These are phyloP conservation scores for Trichoderma atroviride DNA, from an alignment of 2,329 filamentous ascomycete genomes.

Conservation along the genomic window DNA sequence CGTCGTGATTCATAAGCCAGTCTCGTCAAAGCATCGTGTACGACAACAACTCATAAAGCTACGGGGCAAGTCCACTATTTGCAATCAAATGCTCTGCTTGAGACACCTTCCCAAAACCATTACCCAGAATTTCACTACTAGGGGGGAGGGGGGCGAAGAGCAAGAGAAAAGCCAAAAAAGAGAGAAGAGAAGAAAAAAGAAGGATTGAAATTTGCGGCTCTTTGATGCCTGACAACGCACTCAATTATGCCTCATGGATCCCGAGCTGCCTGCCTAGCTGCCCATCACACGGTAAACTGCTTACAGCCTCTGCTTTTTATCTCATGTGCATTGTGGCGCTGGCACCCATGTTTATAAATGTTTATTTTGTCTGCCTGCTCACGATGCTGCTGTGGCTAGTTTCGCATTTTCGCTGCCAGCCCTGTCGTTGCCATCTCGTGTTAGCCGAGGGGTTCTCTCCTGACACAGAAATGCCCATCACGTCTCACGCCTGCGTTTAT, in stretches of 20 bases:
- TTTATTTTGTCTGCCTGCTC: neutral
- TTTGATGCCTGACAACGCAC: constrained; percentile 16
- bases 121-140: neutral
- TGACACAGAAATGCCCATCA: constrained; percentile 2
- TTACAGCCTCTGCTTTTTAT: neutral
- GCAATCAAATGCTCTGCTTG: constrained; percentile 1
- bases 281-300: constrained; percentile 6
- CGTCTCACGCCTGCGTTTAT: neutral
- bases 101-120: constrained; percentile 20
- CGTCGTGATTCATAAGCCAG: neutral
- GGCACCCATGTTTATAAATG: neutral
- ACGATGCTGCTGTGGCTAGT: neutral
- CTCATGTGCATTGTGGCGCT: neutral
- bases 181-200: neutral
- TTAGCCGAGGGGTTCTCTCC: constrained; percentile 1
- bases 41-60: constrained; percentile 10
- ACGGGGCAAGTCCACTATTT: neutral
- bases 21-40: neutral
- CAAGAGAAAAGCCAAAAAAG: neutral
- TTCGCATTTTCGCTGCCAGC: neutral
- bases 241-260: constrained; percentile 16
- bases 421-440: neutral
- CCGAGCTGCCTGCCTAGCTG: constrained; percentile 12
- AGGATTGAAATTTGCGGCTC: neutral
- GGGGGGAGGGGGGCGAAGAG: constrained; percentile 2